Percentiles rank a stretch among this genome's conserved stretches.
Conservation (phyloP, 202 grass and related monocot genomes). For the Schoenoplectus triqueter region DNA sequence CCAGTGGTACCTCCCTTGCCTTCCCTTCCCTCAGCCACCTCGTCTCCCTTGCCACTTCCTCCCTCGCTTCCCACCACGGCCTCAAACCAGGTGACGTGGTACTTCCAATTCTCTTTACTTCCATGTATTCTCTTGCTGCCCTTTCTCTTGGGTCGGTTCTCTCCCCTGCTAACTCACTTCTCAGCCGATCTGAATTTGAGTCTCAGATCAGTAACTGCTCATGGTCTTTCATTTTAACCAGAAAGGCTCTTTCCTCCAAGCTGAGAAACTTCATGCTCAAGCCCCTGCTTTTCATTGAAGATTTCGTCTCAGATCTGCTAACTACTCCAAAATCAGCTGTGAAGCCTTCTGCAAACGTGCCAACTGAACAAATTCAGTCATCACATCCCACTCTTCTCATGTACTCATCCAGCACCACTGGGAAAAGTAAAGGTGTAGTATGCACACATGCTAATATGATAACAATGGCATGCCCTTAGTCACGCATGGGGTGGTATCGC, state of each 20-base stretch:
- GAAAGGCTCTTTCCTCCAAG: slow-evolving; percentile 42
- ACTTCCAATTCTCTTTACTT: slow-evolving; percentile 54
- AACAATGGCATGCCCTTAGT: slow-evolving; percentile 37
- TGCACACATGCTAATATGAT: slow-evolving; percentile 50
- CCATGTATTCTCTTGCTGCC: slow-evolving; percentile 44
- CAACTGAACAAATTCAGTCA: background rate
- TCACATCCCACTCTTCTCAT: slow-evolving; percentile 46
- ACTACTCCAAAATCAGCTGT: background rate
- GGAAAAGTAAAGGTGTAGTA: slow-evolving; percentile 64
- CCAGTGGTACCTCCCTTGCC: slow-evolving; percentile 40
- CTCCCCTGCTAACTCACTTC: slow-evolving; percentile 53
- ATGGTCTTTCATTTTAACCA: slow-evolving; percentile 42
- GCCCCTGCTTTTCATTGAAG: slow-evolving; percentile 4
- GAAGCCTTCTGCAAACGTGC: background rate
- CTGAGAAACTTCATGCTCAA: slow-evolving; percentile 27
- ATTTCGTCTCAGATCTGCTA: slow-evolving; percentile 37
- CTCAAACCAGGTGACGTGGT: slow-evolving; percentile 43
- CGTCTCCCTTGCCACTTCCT: background rate
- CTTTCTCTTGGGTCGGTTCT: slow-evolving; percentile 54
- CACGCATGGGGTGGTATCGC: slow-evolving; percentile 27
- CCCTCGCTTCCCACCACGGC: slow-evolving; percentile 14
- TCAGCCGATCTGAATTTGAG: slow-evolving; percentile 42
- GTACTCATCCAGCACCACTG: slow-evolving; percentile 70
- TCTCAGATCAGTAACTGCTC: slow-evolving; percentile 37
- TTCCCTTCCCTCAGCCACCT: slow-evolving; percentile 35